phyloP scores from a whole-genome alignment of 2,329 filamentous ascomycete genomes.

The Rutstroemia sp. region DNA sequence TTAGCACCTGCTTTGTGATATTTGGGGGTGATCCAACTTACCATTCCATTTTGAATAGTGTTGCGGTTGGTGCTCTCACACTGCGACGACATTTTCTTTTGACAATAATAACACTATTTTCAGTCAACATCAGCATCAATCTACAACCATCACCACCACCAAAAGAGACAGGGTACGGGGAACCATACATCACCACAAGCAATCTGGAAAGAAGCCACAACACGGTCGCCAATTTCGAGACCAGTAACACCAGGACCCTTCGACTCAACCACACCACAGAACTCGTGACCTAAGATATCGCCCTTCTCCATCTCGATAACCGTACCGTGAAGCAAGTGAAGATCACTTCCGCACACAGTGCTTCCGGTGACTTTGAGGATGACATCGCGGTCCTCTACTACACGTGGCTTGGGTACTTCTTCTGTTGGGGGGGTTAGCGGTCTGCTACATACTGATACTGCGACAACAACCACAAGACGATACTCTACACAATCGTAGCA shows the following conservation, averaged over 20 bases:
- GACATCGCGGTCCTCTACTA: slow-evolving; percentile 68
- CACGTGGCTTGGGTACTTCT: slow-evolving; percentile 60
- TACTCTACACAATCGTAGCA: too few species aligned
- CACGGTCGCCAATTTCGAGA: slow-evolving; percentile 54
- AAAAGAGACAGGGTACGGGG: not conserved
- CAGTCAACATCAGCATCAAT: not conserved
- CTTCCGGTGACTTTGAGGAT: slow-evolving; percentile 64
- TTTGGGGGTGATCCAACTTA: slow-evolving; percentile 4
- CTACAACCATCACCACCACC: too few species aligned
- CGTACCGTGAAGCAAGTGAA: slow-evolving; percentile 31
- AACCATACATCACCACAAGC: slow-evolving; percentile 47
- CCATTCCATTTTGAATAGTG: slow-evolving; percentile 59
- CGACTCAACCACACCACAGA: slow-evolving; percentile 41
- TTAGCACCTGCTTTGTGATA: not conserved
- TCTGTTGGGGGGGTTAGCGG: slow-evolving; percentile 31
- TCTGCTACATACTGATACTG: not conserved
- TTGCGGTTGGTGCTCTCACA: slow-evolving; percentile 77
- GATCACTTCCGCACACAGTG: slow-evolving; percentile 32
- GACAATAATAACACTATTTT: slow-evolving; percentile 64
- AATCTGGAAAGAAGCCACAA: slow-evolving; percentile 84
- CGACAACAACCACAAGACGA: not conserved
- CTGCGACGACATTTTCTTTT: slow-evolving; percentile 68
- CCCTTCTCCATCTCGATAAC: slow-evolving; percentile 42
- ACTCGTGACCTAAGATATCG: slow-evolving; percentile 48
- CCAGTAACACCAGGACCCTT: slow-evolving; percentile 45